These are phyloP conservation scores for Asterophora parasitica DNA, from an alignment of 768 basidiomycete species.

Conservation along the genomic window DNA sequence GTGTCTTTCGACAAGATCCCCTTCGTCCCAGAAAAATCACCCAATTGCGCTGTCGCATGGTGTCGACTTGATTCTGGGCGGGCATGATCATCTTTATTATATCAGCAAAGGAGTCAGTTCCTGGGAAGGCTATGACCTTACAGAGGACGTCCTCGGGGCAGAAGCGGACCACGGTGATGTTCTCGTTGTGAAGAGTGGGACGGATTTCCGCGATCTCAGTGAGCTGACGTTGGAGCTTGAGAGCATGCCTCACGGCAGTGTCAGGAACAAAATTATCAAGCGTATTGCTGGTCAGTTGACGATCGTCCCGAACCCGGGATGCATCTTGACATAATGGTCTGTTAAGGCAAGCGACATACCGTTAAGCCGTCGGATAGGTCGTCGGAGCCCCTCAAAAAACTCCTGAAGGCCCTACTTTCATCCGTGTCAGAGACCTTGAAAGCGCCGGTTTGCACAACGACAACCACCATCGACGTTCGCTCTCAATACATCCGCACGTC, in stretches of 20 bases:
- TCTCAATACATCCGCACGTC: conserved; percentile 69
- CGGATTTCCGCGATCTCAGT: conserved; percentile 84
- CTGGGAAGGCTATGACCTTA: conserved; percentile 64
- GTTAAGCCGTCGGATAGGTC: conserved; percentile 56
- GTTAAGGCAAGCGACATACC: conserved; percentile 59
- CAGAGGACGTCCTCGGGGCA: conserved; percentile 51
- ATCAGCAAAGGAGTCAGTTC: conserved; percentile 56
- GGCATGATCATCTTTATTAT: conserved; percentile 86
- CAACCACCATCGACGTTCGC: conserved; percentile 64
- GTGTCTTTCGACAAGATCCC: conserved; percentile 54
- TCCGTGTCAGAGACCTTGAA: conserved; percentile 67
- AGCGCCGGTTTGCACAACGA: conserved; percentile 70
- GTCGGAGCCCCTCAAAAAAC: conserved; percentile 46
- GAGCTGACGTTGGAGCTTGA: conserved; percentile 63
- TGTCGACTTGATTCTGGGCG: conserved; percentile 79
- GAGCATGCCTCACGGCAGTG: conserved; percentile 53
- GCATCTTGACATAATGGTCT: not conserved
- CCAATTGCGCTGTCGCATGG: conserved; percentile 59
- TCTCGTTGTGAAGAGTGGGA: conserved; percentile 80
- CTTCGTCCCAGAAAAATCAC: conserved; percentile 39
- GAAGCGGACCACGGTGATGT: conserved; percentile 71
- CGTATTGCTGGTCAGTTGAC: conserved; percentile 47
- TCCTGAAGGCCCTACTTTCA: conserved; percentile 61
- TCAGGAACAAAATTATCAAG: conserved; percentile 62
- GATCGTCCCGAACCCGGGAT: too few species aligned